Base-by-base conservation (phyloP, 345 rosid genomes). In the Dovyalis caffra region DNA sequence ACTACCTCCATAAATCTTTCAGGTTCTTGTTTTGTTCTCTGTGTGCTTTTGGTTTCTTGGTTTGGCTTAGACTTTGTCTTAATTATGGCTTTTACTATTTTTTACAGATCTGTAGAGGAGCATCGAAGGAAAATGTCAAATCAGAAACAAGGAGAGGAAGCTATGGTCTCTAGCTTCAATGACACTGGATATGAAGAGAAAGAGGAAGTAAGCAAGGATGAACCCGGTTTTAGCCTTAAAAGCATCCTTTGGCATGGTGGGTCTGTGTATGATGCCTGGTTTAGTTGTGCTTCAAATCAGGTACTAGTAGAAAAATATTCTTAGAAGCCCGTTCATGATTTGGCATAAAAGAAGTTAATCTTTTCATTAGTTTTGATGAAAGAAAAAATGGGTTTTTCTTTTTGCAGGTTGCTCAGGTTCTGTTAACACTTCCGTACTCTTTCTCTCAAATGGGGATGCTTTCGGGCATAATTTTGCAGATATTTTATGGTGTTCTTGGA, bases 381-480 rank as follows among this genome's bases (percentile, higher is more conserved):
- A 16, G n/a, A 18, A 21, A 21, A 5, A 47, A 67, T 66, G 58
- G 33, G 51, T 38, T 49, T 61, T 68, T 23, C 26, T 33, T 68
- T 4, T 6, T n/a, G 51, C 90, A 93, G 98, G 95, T 93, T 71
- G 98, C 98, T 45, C 95, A 91, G 78, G 97, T 93, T 49, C 82
- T 91, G 76, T 69, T 93, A 79, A 93, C 98, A 15, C 83, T 93
- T 29, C 98, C 98, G 14, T 93, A 93, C 80, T 93, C 95, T 5
- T 93, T 93, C 84, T 87, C 98, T 45, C 97, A 93, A 85, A 83
- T 93, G 88, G 98, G 97, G 61, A 88, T 91, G 93, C 84, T 88
- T 71, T 93, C 97, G 11, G 98, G 97, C 38, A 84, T 93, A 31
- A 76, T 91, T 69, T 76, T 93, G 66, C 97, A 93, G 84, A 64